Base-by-base conservation (phyloP, 768 basidiomycete genomes). In the Amanita rubescens region DNA sequence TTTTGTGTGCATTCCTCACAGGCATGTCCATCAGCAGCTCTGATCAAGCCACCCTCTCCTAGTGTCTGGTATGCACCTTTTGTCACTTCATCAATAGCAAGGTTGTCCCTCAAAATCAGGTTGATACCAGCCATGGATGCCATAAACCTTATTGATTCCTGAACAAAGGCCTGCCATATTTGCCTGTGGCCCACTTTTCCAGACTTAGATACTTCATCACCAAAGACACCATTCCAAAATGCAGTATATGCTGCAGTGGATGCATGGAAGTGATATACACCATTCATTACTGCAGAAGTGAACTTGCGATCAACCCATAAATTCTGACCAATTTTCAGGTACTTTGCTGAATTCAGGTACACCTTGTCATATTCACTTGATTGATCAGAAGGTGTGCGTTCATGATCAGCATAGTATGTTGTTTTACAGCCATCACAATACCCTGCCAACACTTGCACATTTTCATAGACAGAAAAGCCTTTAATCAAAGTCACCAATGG, bases 401-500 rank as follows among this genome's bases (percentile, higher is more conserved):
- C 57, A 51, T 55, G 60, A 41, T 62, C 61, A 5, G 49, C 42
- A 55, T 51, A 49, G 34, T 61, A 61, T 15, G 27, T 25, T 1
- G 56, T 53, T 14, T 57, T 33, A 38, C 62, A 63, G 1, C 14
- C 12, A n/a, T 42, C 9, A 39, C 62, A 63, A 17, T 44, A 2
- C 30, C 59, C 61, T 41, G 57, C 35, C 10, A 63, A 50, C 2
- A 63, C 54, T 30, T 44, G 46, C 10, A 55, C 55, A 54, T 57
- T 54, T 11, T 55, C 17, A 54, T 57, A 47, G 3, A 57, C 33
- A 3, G 2, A 12, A 24, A 53, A 55, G 12, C 54, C 59, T 49
- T 59, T 57, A 2, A 63, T 51, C 37, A 62, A 46, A 27, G 54
- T 62, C 2, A 63, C 62, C 22, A 34, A 33, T 27, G 62, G 54